phyloP scores from a whole-genome alignment of 208 protist species.

The Balamuthia mandrillaris region DNA sequence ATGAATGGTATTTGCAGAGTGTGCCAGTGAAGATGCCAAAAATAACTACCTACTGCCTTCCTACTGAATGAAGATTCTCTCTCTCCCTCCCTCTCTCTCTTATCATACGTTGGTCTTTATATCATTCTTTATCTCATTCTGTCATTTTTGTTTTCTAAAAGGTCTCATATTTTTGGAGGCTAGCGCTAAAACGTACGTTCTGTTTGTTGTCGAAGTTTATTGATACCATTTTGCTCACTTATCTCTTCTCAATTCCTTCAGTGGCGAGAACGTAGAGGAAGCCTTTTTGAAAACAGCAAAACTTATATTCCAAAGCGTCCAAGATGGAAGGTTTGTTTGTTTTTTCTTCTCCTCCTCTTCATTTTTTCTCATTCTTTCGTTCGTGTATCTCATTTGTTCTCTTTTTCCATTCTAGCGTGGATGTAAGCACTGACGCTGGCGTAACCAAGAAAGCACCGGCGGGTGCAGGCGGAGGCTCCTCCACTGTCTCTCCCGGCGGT shows the following conservation, averaged over 20 bases:
- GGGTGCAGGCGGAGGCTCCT: neutral
- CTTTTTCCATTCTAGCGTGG: neutral
- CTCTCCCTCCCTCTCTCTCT: no score
- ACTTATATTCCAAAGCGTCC: constrained; percentile 74
- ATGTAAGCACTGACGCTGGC: constrained; percentile 1
- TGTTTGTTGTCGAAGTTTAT: neutral
- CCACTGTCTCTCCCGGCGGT: neutral
- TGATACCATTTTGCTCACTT: neutral
- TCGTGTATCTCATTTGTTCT: neutral
- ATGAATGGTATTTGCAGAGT: neutral
- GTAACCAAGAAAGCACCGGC: constrained; percentile 22
- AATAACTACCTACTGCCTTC: no score
- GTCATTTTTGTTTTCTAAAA: neutral
- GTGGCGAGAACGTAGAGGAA: constrained; percentile 76
- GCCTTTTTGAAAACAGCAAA: constrained; percentile 74
- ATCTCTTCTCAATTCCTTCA: neutral
- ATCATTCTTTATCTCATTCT: neutral
- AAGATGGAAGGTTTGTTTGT: constrained; percentile 56
- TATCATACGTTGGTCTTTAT: neutral
- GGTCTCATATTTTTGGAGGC: constrained; percentile 86
- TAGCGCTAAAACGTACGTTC: constrained; percentile 76
- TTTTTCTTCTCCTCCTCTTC: neutral
- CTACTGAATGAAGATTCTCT: no score
- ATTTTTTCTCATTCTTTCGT: neutral
- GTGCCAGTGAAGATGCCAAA: no score